These are phyloP conservation scores for Phytophthora agathidicida DNA, from an alignment of 352 stramenopile species.

Conservation along the genomic window DNA sequence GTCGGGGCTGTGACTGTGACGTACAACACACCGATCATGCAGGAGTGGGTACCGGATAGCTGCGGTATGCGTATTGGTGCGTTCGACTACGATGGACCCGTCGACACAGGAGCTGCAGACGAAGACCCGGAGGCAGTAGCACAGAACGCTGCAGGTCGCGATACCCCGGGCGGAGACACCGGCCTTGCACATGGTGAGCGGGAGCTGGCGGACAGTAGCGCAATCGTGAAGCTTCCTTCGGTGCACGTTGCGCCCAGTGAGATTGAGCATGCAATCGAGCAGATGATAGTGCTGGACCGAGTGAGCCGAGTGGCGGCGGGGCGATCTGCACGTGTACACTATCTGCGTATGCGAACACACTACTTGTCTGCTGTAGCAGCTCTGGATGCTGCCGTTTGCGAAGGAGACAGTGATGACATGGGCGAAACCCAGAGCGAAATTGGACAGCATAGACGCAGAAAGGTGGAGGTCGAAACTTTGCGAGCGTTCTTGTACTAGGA, in stretches of 20 bases:
- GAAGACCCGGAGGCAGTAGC: slow-evolving; percentile 8
- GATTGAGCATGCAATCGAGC: slow-evolving; percentile 58
- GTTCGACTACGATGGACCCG: slow-evolving; percentile 39
- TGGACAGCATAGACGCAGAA: slow-evolving; percentile 56
- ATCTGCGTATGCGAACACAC: slow-evolving; percentile 67
- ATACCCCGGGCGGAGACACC: neutral
- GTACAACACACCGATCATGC: slow-evolving; percentile 77
- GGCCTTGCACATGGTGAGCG: neutral
- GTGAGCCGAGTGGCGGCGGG: slow-evolving; percentile 61
- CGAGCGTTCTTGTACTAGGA: slow-evolving; percentile 66
- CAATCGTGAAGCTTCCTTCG: slow-evolving; percentile 43
- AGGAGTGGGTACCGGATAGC: slow-evolving; percentile 68
- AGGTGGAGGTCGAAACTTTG: slow-evolving; percentile 63
- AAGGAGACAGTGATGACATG: slow-evolving; percentile 60
- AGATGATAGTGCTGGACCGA: slow-evolving; percentile 52
- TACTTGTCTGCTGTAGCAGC: slow-evolving; percentile 70
- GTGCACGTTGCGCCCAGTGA: slow-evolving; percentile 61
- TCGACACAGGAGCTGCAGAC: slow-evolving; percentile 2
- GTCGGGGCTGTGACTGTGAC: slow-evolving; percentile 67
- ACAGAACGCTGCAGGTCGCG: neutral
- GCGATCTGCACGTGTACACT: slow-evolving; percentile 59
- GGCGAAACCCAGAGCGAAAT: slow-evolving; percentile 59
- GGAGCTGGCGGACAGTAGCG: neutral
- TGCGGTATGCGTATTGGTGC: slow-evolving; percentile 61
- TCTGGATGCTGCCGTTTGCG: slow-evolving; percentile 66